Evolutionary conservation across 495 filamentous ascomycete species (phyloP).

Genomic region (Melanomma pulvis-pyrius): DNA sequence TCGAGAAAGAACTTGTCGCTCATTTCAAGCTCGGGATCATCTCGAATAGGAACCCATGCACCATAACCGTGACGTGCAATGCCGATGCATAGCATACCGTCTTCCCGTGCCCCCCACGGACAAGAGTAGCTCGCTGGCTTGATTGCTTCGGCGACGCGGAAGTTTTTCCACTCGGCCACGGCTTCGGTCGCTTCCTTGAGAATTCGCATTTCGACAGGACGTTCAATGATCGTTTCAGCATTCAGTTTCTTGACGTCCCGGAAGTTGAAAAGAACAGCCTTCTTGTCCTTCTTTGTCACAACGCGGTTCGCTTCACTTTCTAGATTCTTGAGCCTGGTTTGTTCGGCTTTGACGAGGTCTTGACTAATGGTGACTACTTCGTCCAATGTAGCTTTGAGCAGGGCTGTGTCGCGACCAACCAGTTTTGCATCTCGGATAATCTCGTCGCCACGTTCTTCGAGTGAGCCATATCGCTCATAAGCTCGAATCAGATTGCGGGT

Average conservation of each 20-base stretch:
- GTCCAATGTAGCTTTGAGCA: slow-evolving; percentile 68
- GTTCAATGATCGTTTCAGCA: slow-evolving; percentile 88
- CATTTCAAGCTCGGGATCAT: slow-evolving; percentile 85
- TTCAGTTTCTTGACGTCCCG: slow-evolving; percentile 90
- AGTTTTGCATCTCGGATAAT: slow-evolving; percentile 83
- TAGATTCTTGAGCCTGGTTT: slow-evolving; percentile 58
- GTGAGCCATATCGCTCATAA: slow-evolving; percentile 82
- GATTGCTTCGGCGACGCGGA: slow-evolving; percentile 86
- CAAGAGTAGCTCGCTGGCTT: slow-evolving; percentile 87
- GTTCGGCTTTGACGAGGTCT: slow-evolving; percentile 69
- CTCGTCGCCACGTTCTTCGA: slow-evolving; percentile 83
- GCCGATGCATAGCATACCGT: slow-evolving; percentile 94
- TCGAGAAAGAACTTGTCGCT: slow-evolving; percentile 94
- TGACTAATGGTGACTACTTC: slow-evolving; percentile 74
- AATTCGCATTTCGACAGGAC: slow-evolving; percentile 83
- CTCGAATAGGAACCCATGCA: slow-evolving; percentile 88
- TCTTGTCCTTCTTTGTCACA: slow-evolving; percentile 92
- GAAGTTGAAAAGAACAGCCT: slow-evolving; percentile 92
- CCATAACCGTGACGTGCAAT: slow-evolving; percentile 93
- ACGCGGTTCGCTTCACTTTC: slow-evolving; percentile 71
- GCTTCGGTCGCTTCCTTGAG: slow-evolving; percentile 70
- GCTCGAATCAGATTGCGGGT: slow-evolving; percentile 85
- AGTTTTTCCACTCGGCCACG: slow-evolving; percentile 67
- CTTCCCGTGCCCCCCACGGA: slow-evolving; percentile 84
- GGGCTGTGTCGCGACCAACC: slow-evolving; percentile 73